Evolutionary conservation across 2,329 filamentous ascomycete genomes (phyloP).

Genomic region (Zymoseptoria crescenta): DNA sequence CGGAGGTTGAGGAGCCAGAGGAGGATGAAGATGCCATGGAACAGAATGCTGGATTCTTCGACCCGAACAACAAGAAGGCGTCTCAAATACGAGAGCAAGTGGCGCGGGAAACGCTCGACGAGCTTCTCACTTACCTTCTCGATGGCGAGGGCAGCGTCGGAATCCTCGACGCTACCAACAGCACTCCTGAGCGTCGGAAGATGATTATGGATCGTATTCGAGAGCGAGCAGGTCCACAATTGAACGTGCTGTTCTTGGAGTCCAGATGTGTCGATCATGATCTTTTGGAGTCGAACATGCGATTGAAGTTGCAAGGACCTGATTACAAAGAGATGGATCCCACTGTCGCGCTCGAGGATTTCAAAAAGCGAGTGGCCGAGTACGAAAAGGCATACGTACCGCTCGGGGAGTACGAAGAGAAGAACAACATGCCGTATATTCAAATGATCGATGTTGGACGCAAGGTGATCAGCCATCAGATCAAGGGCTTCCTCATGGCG

Average conservation of each 20-base stretch:
- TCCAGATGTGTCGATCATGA: conserved; percentile 81
- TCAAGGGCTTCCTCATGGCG: conserved; percentile 84
- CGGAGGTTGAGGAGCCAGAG: conserved; percentile 8
- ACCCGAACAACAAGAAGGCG: conserved; percentile 77
- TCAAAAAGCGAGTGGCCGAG: conserved; percentile 82
- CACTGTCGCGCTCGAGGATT: conserved; percentile 72
- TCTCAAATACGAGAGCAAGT: conserved; percentile 82
- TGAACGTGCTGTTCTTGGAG: conserved; percentile 92
- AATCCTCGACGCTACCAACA: conserved; percentile 96
- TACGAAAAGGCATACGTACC: conserved; percentile 94
- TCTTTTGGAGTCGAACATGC: conserved; percentile 91
- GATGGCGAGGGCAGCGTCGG: conserved; percentile 77
- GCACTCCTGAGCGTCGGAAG: conserved; percentile 77
- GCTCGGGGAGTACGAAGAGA: conserved; percentile 69
- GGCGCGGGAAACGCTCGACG: conserved; percentile 84
- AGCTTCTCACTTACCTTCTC: conserved; percentile 83
- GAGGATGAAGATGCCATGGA: conserved; percentile 54
- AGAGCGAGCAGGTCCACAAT: conserved; percentile 67
- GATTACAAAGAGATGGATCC: conserved; percentile 96
- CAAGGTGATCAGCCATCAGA: conserved; percentile 83
- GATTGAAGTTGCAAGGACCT: conserved; percentile 86
- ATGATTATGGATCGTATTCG: conserved; percentile 69
- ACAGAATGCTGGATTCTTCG: conserved; percentile 89
- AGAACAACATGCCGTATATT: conserved; percentile 86
- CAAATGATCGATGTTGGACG: conserved; percentile 96